Conservation (phyloP, 495 filamentous ascomycete species). For the Penicillium verhagenii region DNA sequence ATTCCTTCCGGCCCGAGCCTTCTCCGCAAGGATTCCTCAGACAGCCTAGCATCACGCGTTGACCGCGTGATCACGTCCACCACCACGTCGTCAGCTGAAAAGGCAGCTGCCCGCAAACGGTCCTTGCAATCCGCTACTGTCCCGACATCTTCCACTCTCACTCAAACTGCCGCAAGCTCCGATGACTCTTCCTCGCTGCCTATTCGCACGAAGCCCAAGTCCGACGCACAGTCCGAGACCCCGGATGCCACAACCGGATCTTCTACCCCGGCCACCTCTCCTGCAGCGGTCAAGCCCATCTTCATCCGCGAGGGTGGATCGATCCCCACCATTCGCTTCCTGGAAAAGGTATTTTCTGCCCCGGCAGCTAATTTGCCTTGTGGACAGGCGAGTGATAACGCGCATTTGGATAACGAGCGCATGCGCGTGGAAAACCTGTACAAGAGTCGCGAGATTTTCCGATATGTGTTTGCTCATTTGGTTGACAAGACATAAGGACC, state of each 20-base stretch:
- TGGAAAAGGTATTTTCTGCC: slow-evolving; percentile 92
- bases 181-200: slow-evolving; percentile 12
- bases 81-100: slow-evolving; percentile 40
- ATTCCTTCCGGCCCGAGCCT: slow-evolving; percentile 16
- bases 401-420: slow-evolving; percentile 93
- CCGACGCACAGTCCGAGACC: neutral
- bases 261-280: neutral
- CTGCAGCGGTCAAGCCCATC: slow-evolving; percentile 46
- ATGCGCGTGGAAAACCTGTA: slow-evolving; percentile 82
- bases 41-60: slow-evolving; percentile 47
- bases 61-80: slow-evolving; percentile 47
- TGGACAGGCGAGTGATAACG: slow-evolving; percentile 90
- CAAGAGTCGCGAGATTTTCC: slow-evolving; percentile 90
- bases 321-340: slow-evolving; percentile 87
- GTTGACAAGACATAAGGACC: slow-evolving; percentile 42
- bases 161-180: slow-evolving; percentile 37
- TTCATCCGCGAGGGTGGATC: slow-evolving; percentile 96
- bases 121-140: slow-evolving; percentile 38
- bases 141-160: slow-evolving; percentile 59
- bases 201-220: slow-evolving; percentile 25
- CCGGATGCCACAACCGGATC: neutral
- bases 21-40: slow-evolving; percentile 40
- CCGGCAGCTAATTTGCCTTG: slow-evolving; percentile 93
- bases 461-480: slow-evolving; percentile 74
- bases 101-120: slow-evolving; percentile 36